A percentile compares a stretch with the other conserved stretches of the same genome.
These are phyloP conservation scores for Brettanomyces sp. DNA, from an alignment of 805 yeast genomes.

Conservation along the genomic window DNA sequence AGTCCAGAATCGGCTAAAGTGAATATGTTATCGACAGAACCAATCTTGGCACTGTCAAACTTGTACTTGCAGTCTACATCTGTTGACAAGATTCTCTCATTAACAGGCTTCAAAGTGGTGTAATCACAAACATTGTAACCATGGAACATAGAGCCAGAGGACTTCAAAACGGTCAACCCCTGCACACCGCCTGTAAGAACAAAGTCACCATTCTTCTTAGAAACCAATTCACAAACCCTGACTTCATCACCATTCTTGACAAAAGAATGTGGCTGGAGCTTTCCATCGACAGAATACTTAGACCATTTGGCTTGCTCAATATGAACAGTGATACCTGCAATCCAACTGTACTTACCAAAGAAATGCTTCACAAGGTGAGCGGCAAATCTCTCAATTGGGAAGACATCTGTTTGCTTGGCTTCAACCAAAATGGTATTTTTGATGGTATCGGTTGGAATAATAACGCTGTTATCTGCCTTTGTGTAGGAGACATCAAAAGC, in stretches of 20 bases:
- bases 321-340: slow-evolving; percentile 57
- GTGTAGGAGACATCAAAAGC: slow-evolving; percentile 76
- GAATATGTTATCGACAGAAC: slow-evolving; percentile 40
- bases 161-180: slow-evolving; percentile 76
- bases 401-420: slow-evolving; percentile 74
- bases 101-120: slow-evolving; percentile 78
- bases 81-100: slow-evolving; percentile 80
- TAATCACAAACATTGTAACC: slow-evolving; percentile 81
- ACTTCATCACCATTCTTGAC: slow-evolving; percentile 77
- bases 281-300: slow-evolving; percentile 64
- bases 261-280: slow-evolving; percentile 76
- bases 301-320: slow-evolving; percentile 75
- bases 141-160: slow-evolving; percentile 88
- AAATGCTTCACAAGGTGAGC: slow-evolving; percentile 79
- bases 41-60: slow-evolving; percentile 43
- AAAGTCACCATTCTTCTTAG: slow-evolving; percentile 45
- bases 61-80: slow-evolving; percentile 71
- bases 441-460: slow-evolving; percentile 91
- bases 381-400: slow-evolving; percentile 89
- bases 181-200: slow-evolving; percentile 59
- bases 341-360: slow-evolving; percentile 65
- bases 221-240: slow-evolving; percentile 48
- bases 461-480: slow-evolving; percentile 76
- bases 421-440: slow-evolving; percentile 80
- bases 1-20: slow-evolving; percentile 47